Conservation (phyloP, 2,329 filamentous ascomycete species). For the Claviceps purpurea region DNA sequence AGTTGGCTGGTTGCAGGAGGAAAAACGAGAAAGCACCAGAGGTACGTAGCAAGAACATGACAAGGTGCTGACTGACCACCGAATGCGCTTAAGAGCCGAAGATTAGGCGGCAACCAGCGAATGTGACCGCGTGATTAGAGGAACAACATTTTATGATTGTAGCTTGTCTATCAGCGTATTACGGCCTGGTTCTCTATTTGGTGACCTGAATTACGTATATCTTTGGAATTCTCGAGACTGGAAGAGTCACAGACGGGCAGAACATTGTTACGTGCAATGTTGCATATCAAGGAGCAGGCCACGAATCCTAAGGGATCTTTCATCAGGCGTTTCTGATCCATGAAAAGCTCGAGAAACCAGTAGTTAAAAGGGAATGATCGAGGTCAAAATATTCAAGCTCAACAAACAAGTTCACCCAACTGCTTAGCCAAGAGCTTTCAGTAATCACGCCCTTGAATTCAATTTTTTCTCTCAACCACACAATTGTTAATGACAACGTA, state of each 20-base stretch:
- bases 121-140: neutral
- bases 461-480: too few relatives aligned
- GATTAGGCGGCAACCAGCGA: conserved; percentile 6
- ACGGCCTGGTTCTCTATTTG: too few relatives aligned
- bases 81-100: conserved; percentile 3
- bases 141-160: neutral
- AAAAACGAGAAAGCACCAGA: conserved; percentile 6
- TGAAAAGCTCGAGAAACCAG: neutral
- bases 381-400: too few relatives aligned
- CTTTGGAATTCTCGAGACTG: neutral
- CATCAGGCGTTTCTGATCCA: too few relatives aligned
- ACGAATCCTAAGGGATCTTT: neutral
- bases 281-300: neutral
- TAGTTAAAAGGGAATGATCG: neutral
- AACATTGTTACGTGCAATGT: neutral
- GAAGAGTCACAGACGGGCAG: neutral
- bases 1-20: conserved; percentile 1
- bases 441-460: too few relatives aligned
- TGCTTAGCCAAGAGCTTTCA: too few relatives aligned
- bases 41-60: neutral
- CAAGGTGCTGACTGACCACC: neutral
- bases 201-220: too few relatives aligned
- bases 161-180: neutral
- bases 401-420: too few relatives aligned
- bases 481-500: too few relatives aligned